Evolutionary conservation across 2,329 filamentous ascomycete species (phyloP).

Genomic region (Aspergillus tamarii): DNA sequence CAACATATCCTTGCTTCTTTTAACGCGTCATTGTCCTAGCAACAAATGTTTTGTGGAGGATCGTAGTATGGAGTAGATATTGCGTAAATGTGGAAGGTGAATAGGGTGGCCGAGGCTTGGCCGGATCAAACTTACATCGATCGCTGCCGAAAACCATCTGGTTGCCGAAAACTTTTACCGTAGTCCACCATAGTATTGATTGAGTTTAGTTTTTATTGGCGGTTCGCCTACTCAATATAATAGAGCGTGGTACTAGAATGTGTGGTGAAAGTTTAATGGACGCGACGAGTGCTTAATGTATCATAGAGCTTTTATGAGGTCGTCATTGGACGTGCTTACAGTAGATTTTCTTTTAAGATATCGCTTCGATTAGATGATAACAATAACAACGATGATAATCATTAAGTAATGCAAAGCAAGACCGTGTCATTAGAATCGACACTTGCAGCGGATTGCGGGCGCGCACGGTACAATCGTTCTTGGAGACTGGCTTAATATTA

Average conservation of each 20-base stretch:
- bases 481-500: neutral
- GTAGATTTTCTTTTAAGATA: neutral
- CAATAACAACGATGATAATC: neutral
- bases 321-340: neutral
- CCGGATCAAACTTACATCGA: neutral
- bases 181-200: neutral
- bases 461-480: neutral
- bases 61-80: neutral
- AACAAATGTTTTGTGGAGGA: neutral
- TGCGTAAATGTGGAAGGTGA: neutral
- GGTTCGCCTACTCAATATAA: too few species aligned
- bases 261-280: neutral
- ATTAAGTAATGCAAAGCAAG: neutral
- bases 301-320: neutral
- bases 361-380: neutral
- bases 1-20: neutral
- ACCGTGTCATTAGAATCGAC: neutral
- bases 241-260: neutral
- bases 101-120: neutral
- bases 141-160: constrained; percentile 1
- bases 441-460: neutral
- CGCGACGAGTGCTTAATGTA: neutral
- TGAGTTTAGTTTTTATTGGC: neutral
- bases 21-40: too few species aligned
- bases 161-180: neutral